Conservation (phyloP, 495 filamentous ascomycete species). For the Penicillium flavigenum region DNA sequence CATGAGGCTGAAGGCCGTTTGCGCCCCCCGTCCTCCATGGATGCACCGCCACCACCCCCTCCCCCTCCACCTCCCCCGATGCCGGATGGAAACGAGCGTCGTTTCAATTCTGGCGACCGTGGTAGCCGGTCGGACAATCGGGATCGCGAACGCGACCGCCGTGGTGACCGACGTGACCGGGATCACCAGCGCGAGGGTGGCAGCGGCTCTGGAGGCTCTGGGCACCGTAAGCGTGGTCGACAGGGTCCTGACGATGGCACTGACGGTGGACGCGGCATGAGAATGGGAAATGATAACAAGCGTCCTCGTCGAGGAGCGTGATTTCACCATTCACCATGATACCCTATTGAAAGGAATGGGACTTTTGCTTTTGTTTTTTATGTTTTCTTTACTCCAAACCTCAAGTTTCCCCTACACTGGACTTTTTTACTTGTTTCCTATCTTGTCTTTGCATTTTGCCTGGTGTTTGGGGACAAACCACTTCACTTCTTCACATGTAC, state of each 20-base stretch:
- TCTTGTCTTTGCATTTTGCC: conserved; percentile 22
- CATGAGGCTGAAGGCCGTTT: conserved; percentile 44
- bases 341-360: neutral
- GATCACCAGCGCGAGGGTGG: conserved; percentile 36
- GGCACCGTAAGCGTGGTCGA: conserved; percentile 44
- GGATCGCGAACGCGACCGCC: conserved; percentile 43
- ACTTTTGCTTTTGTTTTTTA: neutral
- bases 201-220: conserved; percentile 28
- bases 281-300: conserved; percentile 46
- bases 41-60: conserved; percentile 34
- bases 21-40: conserved; percentile 41
- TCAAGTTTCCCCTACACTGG: conserved; percentile 11
- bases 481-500: conserved; percentile 17
- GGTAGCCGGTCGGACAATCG: conserved; percentile 34
- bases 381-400: conserved; percentile 9
- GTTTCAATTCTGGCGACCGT: conserved; percentile 39
- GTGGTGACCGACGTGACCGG: conserved; percentile 44
- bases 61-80: conserved; percentile 37
- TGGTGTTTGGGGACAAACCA: conserved; percentile 25
- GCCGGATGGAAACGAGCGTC: conserved; percentile 38
- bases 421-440: conserved; percentile 10
- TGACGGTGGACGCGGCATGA: conserved; percentile 38
- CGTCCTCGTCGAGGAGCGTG: conserved; percentile 45
- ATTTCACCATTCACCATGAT: conserved; percentile 9
- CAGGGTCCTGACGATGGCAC: conserved; percentile 33